These are phyloP conservation scores for Wickerhamiella siamensis DNA, from an alignment of 805 yeast genomes.

Conservation along the genomic window DNA sequence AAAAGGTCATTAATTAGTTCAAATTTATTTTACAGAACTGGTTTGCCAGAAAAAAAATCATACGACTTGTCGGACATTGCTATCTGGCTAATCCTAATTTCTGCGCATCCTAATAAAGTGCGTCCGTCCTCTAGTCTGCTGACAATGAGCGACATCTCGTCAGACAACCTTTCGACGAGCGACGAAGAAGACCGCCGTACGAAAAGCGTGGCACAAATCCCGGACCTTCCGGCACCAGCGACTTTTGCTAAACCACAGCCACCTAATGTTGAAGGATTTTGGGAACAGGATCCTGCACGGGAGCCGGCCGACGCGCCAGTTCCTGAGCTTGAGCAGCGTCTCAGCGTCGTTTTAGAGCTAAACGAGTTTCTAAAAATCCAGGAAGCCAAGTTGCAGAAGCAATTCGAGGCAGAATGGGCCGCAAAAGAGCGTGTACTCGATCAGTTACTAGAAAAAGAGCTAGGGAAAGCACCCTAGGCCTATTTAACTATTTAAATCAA, in stretches of 20 bases:
- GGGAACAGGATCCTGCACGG: not conserved
- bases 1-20: too few species aligned
- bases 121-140: too few species aligned
- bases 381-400: conserved; percentile 13
- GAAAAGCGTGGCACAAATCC: not conserved
- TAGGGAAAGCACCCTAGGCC: too few species aligned
- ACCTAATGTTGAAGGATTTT: not conserved
- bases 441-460: conserved; percentile 13
- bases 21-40: too few species aligned
- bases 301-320: conserved; percentile 4
- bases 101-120: too few species aligned
- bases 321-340: conserved; percentile 12
- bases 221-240: not conserved
- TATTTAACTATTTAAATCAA: too few species aligned
- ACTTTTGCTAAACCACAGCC: not conserved
- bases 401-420: conserved; percentile 19
- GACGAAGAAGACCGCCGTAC: conserved; percentile 2
- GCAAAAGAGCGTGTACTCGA: conserved; percentile 26
- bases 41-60: too few species aligned
- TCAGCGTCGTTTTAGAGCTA: conserved; percentile 23
- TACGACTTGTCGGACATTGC: too few species aligned
- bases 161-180: not conserved
- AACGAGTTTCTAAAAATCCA: conserved; percentile 16
- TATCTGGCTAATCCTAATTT: too few species aligned
- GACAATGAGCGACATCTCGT: conserved; percentile 1